These are phyloP conservation scores for Xylaria hypoxylon DNA, from an alignment of 2,329 filamentous ascomycete genomes.

Conservation along the genomic window DNA sequence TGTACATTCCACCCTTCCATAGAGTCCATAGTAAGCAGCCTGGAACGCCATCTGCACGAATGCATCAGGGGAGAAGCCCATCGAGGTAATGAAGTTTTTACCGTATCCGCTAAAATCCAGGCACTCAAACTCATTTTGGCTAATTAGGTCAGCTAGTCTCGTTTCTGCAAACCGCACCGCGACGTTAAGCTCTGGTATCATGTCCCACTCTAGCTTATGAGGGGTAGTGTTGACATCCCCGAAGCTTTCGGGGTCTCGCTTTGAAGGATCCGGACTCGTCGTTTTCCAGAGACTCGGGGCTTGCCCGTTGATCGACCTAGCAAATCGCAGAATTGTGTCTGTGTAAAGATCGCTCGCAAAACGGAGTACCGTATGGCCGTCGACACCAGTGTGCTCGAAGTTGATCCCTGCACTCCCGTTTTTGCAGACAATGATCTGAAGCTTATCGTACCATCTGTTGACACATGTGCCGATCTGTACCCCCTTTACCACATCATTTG, in stretches of 20 bases:
- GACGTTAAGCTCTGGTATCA: conserved; percentile 90
- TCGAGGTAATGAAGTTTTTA: conserved; percentile 97
- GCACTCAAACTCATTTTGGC: conserved; percentile 95
- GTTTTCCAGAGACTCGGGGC: conserved; percentile 93
- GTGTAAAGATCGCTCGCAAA: conserved; percentile 98
- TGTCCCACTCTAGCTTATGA: conserved; percentile 97
- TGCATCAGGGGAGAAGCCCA: conserved; percentile 96
- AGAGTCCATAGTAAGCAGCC: conserved; percentile 96
- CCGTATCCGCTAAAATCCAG: conserved; percentile 90
- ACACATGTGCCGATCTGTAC: conserved; percentile 98
- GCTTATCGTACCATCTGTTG: conserved; percentile 98
- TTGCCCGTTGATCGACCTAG: conserved; percentile 92
- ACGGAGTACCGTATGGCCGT: conserved; percentile 94
- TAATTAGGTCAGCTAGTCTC: conserved; percentile 89
- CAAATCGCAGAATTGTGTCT: conserved; percentile 95
- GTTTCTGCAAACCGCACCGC: conserved; percentile 96
- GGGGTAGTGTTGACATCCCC: conserved; percentile 94
- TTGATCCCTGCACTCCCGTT: conserved; percentile 99
- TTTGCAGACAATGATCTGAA: conserved; percentile 99
- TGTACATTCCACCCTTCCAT: conserved; percentile 91
- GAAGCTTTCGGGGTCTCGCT: conserved; percentile 90
- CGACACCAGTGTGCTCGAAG: conserved; percentile 97
- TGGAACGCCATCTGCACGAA: conserved; percentile 99
- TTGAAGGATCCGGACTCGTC: conserved; percentile 89
- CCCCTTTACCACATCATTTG: conserved; percentile 88